Conservation (phyloP, 2,329 filamentous ascomycete species). For the Fusarium metavorans region DNA sequence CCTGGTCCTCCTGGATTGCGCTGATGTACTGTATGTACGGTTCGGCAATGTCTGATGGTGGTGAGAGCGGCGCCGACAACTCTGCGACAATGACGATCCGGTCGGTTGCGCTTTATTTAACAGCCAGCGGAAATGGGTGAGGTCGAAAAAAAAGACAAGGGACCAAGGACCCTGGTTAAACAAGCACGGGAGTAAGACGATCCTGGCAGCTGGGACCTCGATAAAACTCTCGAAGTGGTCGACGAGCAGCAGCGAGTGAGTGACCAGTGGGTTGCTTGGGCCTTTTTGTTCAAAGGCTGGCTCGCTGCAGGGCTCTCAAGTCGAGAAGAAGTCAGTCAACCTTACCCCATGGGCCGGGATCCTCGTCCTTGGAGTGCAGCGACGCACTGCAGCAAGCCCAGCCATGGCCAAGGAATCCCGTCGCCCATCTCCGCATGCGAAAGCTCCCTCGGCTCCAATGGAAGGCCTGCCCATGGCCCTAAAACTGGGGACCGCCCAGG, state of each 20-base stretch:
- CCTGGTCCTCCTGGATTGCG: background rate
- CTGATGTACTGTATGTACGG: background rate
- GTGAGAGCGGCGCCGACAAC: constrained; percentile 1
- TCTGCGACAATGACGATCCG: constrained; percentile 1
- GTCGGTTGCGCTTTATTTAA: constrained; percentile 32
- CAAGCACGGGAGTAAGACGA: background rate
- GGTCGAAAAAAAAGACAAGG: constrained; percentile 15
- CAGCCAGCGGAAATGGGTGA: background rate
- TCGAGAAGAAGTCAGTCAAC: background rate
- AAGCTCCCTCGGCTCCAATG: background rate
- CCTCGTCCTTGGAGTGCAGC: constrained; percentile 6
- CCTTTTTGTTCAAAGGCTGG: constrained; percentile 4
- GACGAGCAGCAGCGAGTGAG: background rate
- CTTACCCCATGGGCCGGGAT: constrained; percentile 9
- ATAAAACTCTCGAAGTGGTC: background rate
- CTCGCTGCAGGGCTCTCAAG: constrained; percentile 1
- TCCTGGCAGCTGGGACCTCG: background rate
- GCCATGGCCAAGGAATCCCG: constrained; percentile 7
- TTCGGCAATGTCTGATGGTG: background rate
- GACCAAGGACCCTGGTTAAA: background rate
- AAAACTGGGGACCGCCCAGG: background rate
- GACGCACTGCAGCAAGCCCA: background rate
- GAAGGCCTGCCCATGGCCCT: background rate
- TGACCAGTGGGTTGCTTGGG: constrained; percentile 4
- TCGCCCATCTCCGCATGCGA: constrained; percentile 30